Evolutionary conservation across 192 early-diverging fungal species (phyloP), one percentile per base, ranked within the genome.

Genomic region (Coemansia sp.): DNA sequence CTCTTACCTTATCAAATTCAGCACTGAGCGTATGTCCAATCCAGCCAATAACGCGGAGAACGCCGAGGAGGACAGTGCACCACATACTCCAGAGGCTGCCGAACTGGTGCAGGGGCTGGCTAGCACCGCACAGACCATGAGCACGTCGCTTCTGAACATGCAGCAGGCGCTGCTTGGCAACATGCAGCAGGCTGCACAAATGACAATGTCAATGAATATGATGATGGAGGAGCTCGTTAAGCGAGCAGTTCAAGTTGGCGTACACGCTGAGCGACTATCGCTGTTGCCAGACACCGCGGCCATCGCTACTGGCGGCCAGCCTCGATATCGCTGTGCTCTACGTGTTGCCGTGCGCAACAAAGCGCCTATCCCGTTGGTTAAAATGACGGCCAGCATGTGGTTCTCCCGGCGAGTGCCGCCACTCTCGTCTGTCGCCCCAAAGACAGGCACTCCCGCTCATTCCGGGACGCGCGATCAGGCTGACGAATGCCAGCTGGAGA

Each of bases 201-300:
- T 82, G 79, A 82, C 71, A 15, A 42, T 67, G 43, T 76, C 79
- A 32, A 76, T 82, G 79, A 82, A 82, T 51, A 58, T 47, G 24
- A 82, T 82, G 79, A 82, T 82, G 79, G 79, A 82, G 60, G 79
- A 82, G 32, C 62, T 82, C 12, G 74, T 82, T 17, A 49, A 54
- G 42, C 65, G 74, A 11, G 71, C 79, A 3, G 57, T 82, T n/a
- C 69, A 64, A n/a, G 54, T 70, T 6, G 36, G 64, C 37, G 71
- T 82, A 12, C 60, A 72, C 46, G 70, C 79, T 4, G n/a, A 63
- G n/a, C 42, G 31, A 14, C 27, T 67, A 29, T 1, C 4, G n/a
- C 2, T 8, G 38, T 3, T 10, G 15, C 24, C 12, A 9, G 45
- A 19, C 11, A 32, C 8, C 47, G 12, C 5, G 19, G 14, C 31